Conservation (phyloP, 2,329 filamentous ascomycete genomes). For the Daldinia sp. region DNA sequence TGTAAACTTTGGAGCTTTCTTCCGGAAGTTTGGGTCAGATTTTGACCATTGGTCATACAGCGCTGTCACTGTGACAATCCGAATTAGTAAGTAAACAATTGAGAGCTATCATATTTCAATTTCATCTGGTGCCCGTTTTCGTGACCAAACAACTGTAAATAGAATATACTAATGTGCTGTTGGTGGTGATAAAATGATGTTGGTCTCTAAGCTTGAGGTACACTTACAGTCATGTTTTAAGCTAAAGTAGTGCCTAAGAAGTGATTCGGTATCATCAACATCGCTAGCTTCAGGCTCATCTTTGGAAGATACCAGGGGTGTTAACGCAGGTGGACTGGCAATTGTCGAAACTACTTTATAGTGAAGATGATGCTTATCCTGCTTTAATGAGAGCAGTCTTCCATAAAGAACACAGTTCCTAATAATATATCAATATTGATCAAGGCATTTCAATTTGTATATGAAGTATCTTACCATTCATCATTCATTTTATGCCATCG, state of each 20-base stretch:
- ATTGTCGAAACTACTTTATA: constrained; percentile 78
- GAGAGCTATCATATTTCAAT: not conserved
- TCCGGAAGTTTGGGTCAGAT: constrained; percentile 88
- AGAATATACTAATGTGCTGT: not conserved
- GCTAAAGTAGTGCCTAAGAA: constrained; percentile 89
- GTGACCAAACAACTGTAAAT: not conserved
- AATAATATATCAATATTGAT: constrained; percentile 8
- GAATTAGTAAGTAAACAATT: constrained; percentile 16
- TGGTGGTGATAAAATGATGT: not conserved
- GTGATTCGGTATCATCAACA: constrained; percentile 79
- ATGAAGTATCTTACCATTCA: constrained; percentile 74
- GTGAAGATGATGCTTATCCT: constrained; percentile 82
- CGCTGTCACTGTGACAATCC: constrained; percentile 60
- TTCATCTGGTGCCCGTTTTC: not conserved
- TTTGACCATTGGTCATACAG: constrained; percentile 90
- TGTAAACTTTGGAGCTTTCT: constrained; percentile 86
- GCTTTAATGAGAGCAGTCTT: constrained; percentile 84
- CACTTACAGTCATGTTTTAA: constrained; percentile 72
- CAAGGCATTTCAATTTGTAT: not conserved
- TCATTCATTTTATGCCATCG: constrained; percentile 89
- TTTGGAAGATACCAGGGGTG: constrained; percentile 54
- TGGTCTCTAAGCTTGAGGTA: not conserved
- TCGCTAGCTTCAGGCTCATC: constrained; percentile 42
- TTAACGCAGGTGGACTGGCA: constrained; percentile 45
- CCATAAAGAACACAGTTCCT: constrained; percentile 88